These are phyloP conservation scores for Antitrichia curtipendula DNA, from an alignment of 225 moss, liverwort and hornwort species.

Conservation along the genomic window DNA sequence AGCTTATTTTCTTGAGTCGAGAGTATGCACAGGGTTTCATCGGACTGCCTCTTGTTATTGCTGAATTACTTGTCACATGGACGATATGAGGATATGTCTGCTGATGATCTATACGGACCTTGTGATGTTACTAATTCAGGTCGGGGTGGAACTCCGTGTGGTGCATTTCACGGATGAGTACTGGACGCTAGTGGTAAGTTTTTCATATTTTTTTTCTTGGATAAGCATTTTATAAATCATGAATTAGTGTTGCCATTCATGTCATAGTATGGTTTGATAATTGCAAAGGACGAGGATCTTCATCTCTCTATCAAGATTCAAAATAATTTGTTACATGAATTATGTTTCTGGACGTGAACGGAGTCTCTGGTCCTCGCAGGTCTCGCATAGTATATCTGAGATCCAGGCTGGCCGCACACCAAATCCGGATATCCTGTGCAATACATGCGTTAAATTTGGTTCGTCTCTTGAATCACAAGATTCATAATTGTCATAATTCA, in stretches of 20 bases:
- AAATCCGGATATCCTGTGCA: conserved; percentile 97
- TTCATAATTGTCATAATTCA: too few species aligned
- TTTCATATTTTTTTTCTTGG: background rate
- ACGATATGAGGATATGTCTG: background rate
- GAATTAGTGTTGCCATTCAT: background rate
- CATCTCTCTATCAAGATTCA: background rate
- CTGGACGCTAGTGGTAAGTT: conserved; percentile 74
- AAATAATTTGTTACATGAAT: background rate
- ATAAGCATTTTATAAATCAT: background rate
- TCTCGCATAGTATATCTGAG: conserved; percentile 61
- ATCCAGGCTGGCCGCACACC: conserved; percentile 87
- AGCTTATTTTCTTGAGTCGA: background rate
- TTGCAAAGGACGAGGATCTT: background rate
- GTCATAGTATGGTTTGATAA: background rate
- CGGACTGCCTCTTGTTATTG: background rate
- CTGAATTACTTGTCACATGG: background rate
- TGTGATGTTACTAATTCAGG: conserved; percentile 27
- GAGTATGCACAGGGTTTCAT: background rate
- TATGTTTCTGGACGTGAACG: background rate
- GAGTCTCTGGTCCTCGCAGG: conserved; percentile 19
- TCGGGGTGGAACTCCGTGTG: conserved; percentile 73
- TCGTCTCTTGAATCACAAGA: background rate
- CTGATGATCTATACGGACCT: background rate
- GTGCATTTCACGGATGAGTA: conserved; percentile 91
- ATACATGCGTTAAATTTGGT: conserved; percentile 94